Evolutionary conservation across 202 grass and related monocot genomes (phyloP), one percentile per base, ranked within the genome.

Genomic region (Musa balbisiana): DNA sequence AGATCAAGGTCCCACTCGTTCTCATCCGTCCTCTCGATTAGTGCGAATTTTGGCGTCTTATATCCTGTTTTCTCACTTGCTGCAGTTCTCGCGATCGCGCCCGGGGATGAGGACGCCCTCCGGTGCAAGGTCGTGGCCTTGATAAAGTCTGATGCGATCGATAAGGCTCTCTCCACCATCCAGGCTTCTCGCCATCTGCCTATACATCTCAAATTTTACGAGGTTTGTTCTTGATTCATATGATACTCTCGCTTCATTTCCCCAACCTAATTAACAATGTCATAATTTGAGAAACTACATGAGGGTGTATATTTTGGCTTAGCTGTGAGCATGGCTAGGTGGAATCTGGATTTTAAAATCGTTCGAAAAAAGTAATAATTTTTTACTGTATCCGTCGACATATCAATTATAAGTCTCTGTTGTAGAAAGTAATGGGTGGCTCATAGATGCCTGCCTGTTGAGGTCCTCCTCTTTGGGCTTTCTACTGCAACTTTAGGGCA

Each of bases 51-150:
- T 2, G 6, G 23, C 51, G 15, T 58, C 12, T 17, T 82, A 66
- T 84, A 5, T 43, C 5, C 33, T 43, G 4, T 43, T 43, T 43
- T 6, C 33, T 43, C 33, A 6, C 33, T 52, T 72, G 55, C 71
- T 59, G 43, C 85, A 98, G 95, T 98, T 68, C 87, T 98, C 20
- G 82, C 83, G 58, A 29, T 82, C 19, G 78, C 82, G 10, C 85
- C 90, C n/a, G 87, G 86, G 20, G 93, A 92, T 52, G 93, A 96
- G 80, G 93, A 96, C 69, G 93, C 85, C 9, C 81, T 96, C 72
- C 85, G 82, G 59, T 96, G 93, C 85, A 96, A 92, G 87, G 82
- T 96, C 58, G 87, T 96, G 64, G 87, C 90, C 21, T 80, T 85
- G 85, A 92, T 92, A 76, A 92, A 88, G 83, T 88, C 87, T 54